Evolutionary conservation across 2,329 filamentous ascomycete genomes (phyloP).

Genomic region (Macrophomina tecta): DNA sequence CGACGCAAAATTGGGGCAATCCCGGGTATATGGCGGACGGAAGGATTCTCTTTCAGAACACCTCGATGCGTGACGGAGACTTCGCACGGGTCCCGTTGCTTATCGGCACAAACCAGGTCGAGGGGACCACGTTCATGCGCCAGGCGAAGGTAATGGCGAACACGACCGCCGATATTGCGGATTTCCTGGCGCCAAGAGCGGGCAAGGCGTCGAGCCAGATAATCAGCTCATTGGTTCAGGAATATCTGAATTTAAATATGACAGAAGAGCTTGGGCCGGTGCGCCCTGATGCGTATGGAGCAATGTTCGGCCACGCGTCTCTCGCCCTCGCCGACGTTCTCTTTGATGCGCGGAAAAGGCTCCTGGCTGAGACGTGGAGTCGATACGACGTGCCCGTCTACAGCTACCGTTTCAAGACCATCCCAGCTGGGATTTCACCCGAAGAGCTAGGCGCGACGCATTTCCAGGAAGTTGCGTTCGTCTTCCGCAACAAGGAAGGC

Average conservation of each 20-base stretch:
- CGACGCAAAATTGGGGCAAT: too few relatives aligned
- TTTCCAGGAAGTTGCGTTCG: conserved; percentile 52
- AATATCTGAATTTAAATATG: conserved; percentile 30
- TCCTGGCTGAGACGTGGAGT: conserved; percentile 55
- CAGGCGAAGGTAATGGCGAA: conserved; percentile 46
- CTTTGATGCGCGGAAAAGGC: conserved; percentile 59
- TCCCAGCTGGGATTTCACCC: conserved; percentile 47
- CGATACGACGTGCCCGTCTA: conserved; percentile 55
- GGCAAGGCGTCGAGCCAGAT: conserved; percentile 49
- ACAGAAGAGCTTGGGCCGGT: conserved; percentile 14
- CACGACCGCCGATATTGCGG: conserved; percentile 60
- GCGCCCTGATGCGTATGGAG: background rate
- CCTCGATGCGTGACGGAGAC: too few relatives aligned
- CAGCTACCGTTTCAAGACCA: conserved; percentile 64
- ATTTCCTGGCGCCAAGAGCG: conserved; percentile 61
- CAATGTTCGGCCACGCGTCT: background rate
- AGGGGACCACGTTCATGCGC: too few relatives aligned
- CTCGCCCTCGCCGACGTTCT: conserved; percentile 51
- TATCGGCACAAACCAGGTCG: too few relatives aligned
- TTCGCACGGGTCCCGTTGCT: too few relatives aligned
- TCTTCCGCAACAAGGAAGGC: conserved; percentile 43
- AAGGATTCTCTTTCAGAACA: too few relatives aligned
- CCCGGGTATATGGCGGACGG: too few relatives aligned
- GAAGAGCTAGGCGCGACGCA: conserved; percentile 53
- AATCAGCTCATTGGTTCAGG: conserved; percentile 58